Base-by-base conservation (phyloP, 805 yeast genomes). In the Ascoidea rubescens region DNA sequence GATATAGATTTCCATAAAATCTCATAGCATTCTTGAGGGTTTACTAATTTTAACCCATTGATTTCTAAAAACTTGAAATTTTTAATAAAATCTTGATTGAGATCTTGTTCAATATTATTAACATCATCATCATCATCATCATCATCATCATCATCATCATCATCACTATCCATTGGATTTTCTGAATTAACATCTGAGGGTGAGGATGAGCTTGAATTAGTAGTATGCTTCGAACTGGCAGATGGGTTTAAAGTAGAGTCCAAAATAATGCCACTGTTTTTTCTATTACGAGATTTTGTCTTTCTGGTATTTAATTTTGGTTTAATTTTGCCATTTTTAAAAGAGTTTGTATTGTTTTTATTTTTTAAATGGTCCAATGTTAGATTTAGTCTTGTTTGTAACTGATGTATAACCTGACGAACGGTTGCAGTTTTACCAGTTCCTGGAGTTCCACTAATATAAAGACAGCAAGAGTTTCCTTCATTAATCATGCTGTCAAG, bases 361-460 rank as follows among this genome's bases (percentile, higher is more conserved):
- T 47, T 33, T 16, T 52, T 42, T 5, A 47, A 14, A 31, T 37
- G 43, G 16, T 10, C 31, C 31, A 60, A 60, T 10, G 60, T 48
- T 28, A 50, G 46, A 54, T 55, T 70, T 64, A 57, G 56, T 21
- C 71, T 67, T 14, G 65, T 61, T 47, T 75, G 73, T 43, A 93
- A 66, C 59, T 84, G 88, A 42, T 79, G 74, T 31, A 93, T 75
- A 0, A 86, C 97, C 60, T 89, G 96, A 52, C 96, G 69, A 2
- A 91, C 81, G 0, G 98, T 91, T 4, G 95, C 93, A 0, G 99
- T 91, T 63, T 93, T 93, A 10, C 99, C 99, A 1, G 95, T 91
- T 6, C 99, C 99, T 0, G 99, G 99, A 0, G 96, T 88, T 4
- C 99, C 99, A 65, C 96, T 87, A 8, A 93, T 80, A 62, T 90